Evolutionary conservation across 106 monocot genomes (phyloP).

Genomic region (Ottelia alismoides): DNA sequence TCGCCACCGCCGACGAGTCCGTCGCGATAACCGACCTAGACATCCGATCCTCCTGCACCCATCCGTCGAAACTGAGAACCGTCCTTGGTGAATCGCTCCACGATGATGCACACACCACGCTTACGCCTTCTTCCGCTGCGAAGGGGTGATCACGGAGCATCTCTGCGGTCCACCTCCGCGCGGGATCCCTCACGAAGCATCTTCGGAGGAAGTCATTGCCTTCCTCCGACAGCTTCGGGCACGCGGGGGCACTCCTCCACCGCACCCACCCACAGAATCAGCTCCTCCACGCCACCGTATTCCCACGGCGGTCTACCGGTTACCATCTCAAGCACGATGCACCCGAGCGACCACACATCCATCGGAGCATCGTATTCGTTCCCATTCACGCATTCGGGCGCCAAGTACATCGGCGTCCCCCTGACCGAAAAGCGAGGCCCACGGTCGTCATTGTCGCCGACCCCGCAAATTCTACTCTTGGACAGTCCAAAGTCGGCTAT

Average conservation of each 20-base stretch:
- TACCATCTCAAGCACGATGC: slow-evolving; percentile 41
- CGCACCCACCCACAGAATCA: slow-evolving; percentile 15
- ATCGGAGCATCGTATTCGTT: slow-evolving; percentile 25
- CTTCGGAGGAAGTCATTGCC: slow-evolving; percentile 28
- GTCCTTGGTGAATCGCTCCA: too few relatives aligned
- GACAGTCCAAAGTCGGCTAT: slow-evolving; percentile 15
- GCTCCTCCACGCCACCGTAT: not conserved
- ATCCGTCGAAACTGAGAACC: too few relatives aligned
- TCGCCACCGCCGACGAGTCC: too few relatives aligned
- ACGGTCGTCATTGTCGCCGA: too few relatives aligned
- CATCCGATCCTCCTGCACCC: too few relatives aligned
- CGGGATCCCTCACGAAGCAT: slow-evolving; percentile 18
- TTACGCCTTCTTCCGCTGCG: too few relatives aligned
- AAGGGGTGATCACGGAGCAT: slow-evolving; percentile 29
- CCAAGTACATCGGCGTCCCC: slow-evolving; percentile 60
- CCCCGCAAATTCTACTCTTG: too few relatives aligned
- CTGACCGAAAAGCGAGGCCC: too few relatives aligned
- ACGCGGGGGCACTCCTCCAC: slow-evolving; percentile 11
- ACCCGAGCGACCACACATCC: slow-evolving; percentile 58
- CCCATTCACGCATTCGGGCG: slow-evolving; percentile 32
- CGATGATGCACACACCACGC: too few relatives aligned
- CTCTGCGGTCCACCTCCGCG: slow-evolving; percentile 24
- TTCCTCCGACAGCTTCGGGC: slow-evolving; percentile 16
- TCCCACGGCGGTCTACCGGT: slow-evolving; percentile 32
- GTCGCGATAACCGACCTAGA: too few relatives aligned